Conservation (phyloP, 768 basidiomycete species). For the Termitomyces sp. region DNA sequence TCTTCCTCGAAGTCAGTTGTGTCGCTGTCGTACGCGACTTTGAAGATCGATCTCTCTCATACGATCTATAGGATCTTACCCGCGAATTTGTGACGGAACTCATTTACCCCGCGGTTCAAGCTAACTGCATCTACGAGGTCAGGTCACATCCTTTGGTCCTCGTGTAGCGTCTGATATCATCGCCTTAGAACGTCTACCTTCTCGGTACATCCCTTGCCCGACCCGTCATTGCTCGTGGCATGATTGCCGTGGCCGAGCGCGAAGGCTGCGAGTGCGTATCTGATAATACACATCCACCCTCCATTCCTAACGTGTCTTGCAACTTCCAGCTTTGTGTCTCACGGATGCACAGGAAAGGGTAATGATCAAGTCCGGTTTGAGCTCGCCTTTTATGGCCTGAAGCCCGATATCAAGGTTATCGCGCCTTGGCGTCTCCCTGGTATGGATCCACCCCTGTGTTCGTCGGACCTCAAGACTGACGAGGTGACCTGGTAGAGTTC, state of each 20-base stretch:
- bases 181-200: constrained; percentile 81
- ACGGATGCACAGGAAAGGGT: constrained; percentile 99
- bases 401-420: constrained; percentile 98
- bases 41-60: not conserved
- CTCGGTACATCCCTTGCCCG: constrained; percentile 97
- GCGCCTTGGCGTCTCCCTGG: constrained; percentile 97
- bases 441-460: constrained; percentile 23
- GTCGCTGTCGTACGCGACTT: not conserved
- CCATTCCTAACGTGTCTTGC: not conserved
- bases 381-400: constrained; percentile 96
- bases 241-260: constrained; percentile 88
- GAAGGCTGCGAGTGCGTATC: constrained; percentile 91
- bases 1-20: constrained; percentile 72
- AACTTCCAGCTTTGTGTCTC: constrained; percentile 75
- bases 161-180: constrained; percentile 3
- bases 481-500: constrained; percentile 52
- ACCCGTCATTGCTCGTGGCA: constrained; percentile 97
- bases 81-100: constrained; percentile 94
- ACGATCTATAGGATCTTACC: constrained; percentile 67
- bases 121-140: constrained; percentile 98
- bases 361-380: constrained; percentile 99
- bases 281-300: not conserved
- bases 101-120: constrained; percentile 97
- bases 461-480: not conserved
- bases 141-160: constrained; percentile 9